These are phyloP conservation scores for Yamadazyma insecticola DNA, from an alignment of 805 yeast species.

Conservation along the genomic window DNA sequence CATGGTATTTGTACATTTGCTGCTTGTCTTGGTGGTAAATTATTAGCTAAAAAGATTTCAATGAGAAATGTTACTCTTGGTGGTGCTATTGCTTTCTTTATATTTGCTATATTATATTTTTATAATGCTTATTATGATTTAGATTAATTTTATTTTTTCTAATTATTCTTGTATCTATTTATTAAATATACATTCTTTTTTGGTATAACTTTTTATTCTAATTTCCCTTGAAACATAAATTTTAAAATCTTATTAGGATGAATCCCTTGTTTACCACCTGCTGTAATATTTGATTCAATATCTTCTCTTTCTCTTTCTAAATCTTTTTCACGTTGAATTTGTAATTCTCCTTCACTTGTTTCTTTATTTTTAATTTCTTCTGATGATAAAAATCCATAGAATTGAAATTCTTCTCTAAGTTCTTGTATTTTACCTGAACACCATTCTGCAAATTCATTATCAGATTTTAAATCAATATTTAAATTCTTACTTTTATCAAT, in stretches of 20 bases:
- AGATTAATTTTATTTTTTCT: constrained; percentile 7
- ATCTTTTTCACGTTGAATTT: constrained; percentile 17
- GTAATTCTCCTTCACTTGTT: constrained; percentile 28
- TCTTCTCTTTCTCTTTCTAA: constrained; percentile 19
- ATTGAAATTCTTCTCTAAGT: constrained; percentile 51
- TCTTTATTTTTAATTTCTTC: constrained; percentile 37
- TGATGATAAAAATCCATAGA: constrained; percentile 56
- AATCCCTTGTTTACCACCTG: constrained; percentile 22
- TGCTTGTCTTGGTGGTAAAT: constrained; percentile 92
- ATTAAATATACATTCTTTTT: neutral
- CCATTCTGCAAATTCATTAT: constrained; percentile 66
- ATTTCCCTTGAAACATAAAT: constrained; percentile 36
- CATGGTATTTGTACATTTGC: constrained; percentile 83
- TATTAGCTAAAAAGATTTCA: constrained; percentile 82
- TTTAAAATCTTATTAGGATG: constrained; percentile 32
- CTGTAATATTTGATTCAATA: constrained; percentile 19
- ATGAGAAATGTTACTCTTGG: constrained; percentile 89
- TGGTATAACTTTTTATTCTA: constrained; percentile 11
- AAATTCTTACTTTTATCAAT: constrained; percentile 11
- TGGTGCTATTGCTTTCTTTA: constrained; percentile 82
- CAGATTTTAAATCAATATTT: constrained; percentile 15
- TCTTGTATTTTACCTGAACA: constrained; percentile 54
- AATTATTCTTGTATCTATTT: constrained; percentile 1
- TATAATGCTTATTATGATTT: constrained; percentile 50
- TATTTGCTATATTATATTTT: constrained; percentile 78